Base-by-base conservation (phyloP, 768 basidiomycete species). In the Scleroderma citrinum region DNA sequence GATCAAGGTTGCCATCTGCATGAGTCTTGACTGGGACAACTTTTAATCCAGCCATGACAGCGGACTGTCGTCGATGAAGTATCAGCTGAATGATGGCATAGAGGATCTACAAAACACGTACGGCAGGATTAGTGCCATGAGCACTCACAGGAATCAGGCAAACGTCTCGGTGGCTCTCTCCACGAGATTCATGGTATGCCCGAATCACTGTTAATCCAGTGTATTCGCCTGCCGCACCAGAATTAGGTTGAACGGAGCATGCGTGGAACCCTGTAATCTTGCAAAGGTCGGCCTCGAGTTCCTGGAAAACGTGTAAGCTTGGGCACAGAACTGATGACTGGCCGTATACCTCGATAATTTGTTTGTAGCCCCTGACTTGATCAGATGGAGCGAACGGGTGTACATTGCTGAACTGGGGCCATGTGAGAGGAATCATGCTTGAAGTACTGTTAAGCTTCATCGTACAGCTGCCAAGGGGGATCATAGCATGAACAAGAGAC, bases 381-480 rank as follows among this genome's bases (percentile, higher is more conserved):
- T 93, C 84, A 44, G 71, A 69, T 2, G 96, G 95, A 2, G 82
- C 90, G 66, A 98, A 98, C 1, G 96, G 96, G 69, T 99, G 96
- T 5, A 98, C 80, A 43, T 75, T 71, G 46, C 85, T 80, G 66
- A 92, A 98, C 67, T 93, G 92, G 8, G 92, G 88, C 87, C 89
- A 93, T 2, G 92, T 95, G 30, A 99, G 71, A 3, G 95, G 94
- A 37, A 92, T 86, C 93, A 98, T 97, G 59, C 94, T 95, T 39
- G 91, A 93, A 3, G 94, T 96, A 63, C 92, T 92, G 72, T 99
- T 99, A 48, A 99, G 78, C 70, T 98, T 96, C 93, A 95, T 96
- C 6, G 93, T 95, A 69, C 93, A 94, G 65, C 91, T 93, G 49
- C 93, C 93, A 3, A 94, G 80, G 12, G 91, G 85, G 57, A 96